Base-by-base conservation (phyloP, 1,284 basidiomycete species). In the Clitocybe nebularis region DNA sequence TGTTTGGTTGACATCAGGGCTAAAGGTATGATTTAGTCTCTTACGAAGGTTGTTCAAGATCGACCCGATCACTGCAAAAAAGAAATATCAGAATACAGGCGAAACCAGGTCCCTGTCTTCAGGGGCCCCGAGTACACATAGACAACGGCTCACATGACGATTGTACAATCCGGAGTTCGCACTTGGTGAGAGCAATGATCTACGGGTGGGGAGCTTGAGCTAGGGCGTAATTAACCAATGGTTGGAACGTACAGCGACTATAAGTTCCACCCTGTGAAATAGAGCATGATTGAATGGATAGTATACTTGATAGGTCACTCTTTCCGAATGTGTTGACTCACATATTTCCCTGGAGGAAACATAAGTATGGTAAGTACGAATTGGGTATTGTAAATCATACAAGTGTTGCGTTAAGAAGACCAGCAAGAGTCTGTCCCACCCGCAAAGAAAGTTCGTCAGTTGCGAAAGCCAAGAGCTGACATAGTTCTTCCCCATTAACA, bases 401-500 rank as follows among this genome's bases (percentile, higher is more conserved):
- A 48, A 94, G 68, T 5, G 91, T 94, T 8, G 89, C 91, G 60
- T 93, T 93, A 46, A 93, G 61, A 10, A 93, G 70, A 46, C 89
- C 90, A 4, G 87, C 90, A 3, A 94, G 65, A 0, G 91, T 92
- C 63, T 93, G 89, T 2, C 91, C 85, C 1, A 89, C 79, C 23
- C 84, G 81, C 48, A 93, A 56, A 0, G 91, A 89, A 4, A 93
- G 61, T 54, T 94, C 88, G 52, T 94, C 92, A 0, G 92, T 95
- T 0, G 88, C 89, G 58, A 91, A 91, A 1, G 85, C 87, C 3
- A 95, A 74, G 3, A 94, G 65, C 74, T 90, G 63, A 7, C 9
- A 11, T 5, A 20, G 29, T 20, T 5, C 23, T 37, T n/a, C n/a
- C n/a, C 22, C 45, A 21, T 28, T 8, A 46, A 23, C 10, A 35